Base-by-base conservation (phyloP, 345 rosid genomes). In the Salix purpurea region DNA sequence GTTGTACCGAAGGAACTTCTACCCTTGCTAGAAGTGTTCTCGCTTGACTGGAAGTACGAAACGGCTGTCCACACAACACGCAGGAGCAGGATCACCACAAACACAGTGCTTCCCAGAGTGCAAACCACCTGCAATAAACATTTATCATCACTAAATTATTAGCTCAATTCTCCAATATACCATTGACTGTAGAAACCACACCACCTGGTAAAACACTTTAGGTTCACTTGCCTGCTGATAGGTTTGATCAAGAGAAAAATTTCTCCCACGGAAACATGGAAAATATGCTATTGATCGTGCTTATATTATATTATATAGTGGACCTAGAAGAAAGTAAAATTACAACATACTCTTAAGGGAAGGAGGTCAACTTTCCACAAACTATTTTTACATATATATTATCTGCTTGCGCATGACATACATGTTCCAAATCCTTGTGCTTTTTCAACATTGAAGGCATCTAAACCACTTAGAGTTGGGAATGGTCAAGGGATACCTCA, bases 61-160 rank as follows among this genome's bases (percentile, higher is more conserved):
- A 83, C 76, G 67, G 86, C 85, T 4, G 89, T 89, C 98, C 93
- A 91, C 18, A 89, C 72, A 74, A 89, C 81, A 7, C 96, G 91
- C 4, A 92, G 72, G 46, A 90, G 79, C 77, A 92, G 70, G 79
- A 92, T 89, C 34, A 71, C 90, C 16, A 79, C 84, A 74, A 89
- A 94, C 19, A 92, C 93, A 0, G 90, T 86, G 80, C 92, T 89
- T 52, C 96, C 94, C 7, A 91, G 82, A 52, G 86, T 86, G 93
- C 97, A 92, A 37, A 87, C 86, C 61, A 92, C 96, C 94, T 92
- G 84, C 37, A 77, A 79, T 69, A 62, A 72, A 10, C 37, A 44
- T 9, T 24, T 34, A 18, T 11, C 23, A 26, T 34, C 78, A 14
- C 23, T 2, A 58, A 70, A 21, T 44, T 58, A 44, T 26, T 11